These are phyloP conservation scores for Piper betle DNA, from an alignment of 164 flowering plant species.

Conservation along the genomic window DNA sequence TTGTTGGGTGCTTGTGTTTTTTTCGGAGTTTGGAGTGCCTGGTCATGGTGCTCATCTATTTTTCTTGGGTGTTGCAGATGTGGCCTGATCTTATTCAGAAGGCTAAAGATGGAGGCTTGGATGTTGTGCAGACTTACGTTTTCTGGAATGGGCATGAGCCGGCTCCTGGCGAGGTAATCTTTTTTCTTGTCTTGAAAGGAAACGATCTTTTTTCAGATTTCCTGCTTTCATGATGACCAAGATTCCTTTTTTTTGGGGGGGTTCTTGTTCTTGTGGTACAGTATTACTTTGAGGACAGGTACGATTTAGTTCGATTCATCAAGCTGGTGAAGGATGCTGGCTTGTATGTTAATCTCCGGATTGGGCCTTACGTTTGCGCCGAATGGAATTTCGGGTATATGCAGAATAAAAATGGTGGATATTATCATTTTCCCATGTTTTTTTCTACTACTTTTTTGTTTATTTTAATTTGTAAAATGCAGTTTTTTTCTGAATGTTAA, in stretches of 20 bases:
- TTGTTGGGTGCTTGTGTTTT: conserved; percentile 11
- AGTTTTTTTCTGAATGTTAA: background rate
- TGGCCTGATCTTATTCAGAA: conserved; percentile 77
- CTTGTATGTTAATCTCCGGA: conserved; percentile 67
- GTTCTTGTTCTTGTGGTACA: conserved; percentile 10
- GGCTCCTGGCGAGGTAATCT: conserved; percentile 51
- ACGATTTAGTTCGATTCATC: conserved; percentile 61
- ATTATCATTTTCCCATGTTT: background rate
- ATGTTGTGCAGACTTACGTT: conserved; percentile 71
- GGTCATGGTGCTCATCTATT: background rate
- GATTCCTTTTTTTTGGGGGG: background rate
- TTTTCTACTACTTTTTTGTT: background rate
- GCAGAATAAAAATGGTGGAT: background rate
- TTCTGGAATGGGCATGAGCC: conserved; percentile 91
- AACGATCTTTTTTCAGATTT: background rate
- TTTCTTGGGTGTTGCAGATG: conserved; percentile 37
- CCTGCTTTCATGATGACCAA: background rate
- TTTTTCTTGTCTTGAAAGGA: background rate
- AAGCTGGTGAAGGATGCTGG: conserved; percentile 70
- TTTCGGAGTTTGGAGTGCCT: background rate
- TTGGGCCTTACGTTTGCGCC: conserved; percentile 77
- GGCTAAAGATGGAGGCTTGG: conserved; percentile 81
- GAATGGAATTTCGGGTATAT: conserved; percentile 87
- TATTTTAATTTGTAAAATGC: background rate
- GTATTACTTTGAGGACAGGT: conserved; percentile 74